Evolutionary conservation across 2,329 filamentous ascomycete species (phyloP).

Genomic region (Fusarium sp.): DNA sequence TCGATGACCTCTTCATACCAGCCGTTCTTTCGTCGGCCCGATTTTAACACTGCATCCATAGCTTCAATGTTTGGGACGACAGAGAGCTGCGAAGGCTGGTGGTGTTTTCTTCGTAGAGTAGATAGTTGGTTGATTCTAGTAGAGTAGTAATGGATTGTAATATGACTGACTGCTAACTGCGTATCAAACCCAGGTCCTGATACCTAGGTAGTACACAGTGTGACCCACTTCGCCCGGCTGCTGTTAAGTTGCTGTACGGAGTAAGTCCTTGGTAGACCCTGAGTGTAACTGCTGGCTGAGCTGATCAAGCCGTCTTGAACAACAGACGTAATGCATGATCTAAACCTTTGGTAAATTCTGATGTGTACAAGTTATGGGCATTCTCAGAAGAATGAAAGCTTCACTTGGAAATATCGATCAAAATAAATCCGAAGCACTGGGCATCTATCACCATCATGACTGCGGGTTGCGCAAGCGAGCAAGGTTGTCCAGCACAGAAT

Average conservation of each 20-base stretch:
- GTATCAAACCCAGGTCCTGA: slow-evolving; percentile 14
- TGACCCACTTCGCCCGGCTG: slow-evolving; percentile 17
- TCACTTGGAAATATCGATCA: too few relatives aligned
- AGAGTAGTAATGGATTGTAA: background rate
- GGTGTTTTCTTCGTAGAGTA: background rate
- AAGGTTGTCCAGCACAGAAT: background rate
- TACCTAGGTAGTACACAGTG: slow-evolving; percentile 32
- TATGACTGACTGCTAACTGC: background rate
- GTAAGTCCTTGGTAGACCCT: slow-evolving; percentile 13
- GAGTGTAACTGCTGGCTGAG: slow-evolving; percentile 7
- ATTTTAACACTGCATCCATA: background rate
- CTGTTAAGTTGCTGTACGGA: background rate
- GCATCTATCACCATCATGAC: background rate
- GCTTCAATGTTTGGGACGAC: background rate
- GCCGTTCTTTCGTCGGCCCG: background rate
- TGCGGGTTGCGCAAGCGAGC: background rate
- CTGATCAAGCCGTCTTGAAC: background rate
- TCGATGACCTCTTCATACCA: slow-evolving; percentile 11
- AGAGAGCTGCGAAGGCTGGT: background rate
- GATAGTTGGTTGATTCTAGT: background rate
- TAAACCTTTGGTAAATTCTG: too few relatives aligned
- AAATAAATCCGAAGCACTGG: too few relatives aligned
- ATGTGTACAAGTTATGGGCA: too few relatives aligned
- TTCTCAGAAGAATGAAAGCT: too few relatives aligned
- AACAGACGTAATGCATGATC: background rate